Conservation (phyloP, 2,329 filamentous ascomycete species). For the Calonectria ilicicola region DNA sequence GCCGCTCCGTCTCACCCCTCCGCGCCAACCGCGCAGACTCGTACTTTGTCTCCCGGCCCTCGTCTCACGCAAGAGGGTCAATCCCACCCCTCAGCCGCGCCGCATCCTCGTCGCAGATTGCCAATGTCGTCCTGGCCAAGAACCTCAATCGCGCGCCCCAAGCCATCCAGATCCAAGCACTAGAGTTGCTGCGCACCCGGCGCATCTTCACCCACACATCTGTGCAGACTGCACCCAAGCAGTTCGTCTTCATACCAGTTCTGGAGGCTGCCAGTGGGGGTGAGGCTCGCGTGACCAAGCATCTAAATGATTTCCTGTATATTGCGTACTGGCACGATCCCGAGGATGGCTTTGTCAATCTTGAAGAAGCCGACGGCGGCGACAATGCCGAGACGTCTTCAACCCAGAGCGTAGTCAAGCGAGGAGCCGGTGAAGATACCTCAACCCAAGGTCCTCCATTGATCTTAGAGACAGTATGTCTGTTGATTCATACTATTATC, state of each 20-base stretch:
- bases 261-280: constrained; percentile 63
- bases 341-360: constrained; percentile 78
- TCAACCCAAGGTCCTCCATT: constrained; percentile 43
- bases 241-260: constrained; percentile 86
- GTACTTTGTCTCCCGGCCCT: constrained; percentile 45
- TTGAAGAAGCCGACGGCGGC: constrained; percentile 69
- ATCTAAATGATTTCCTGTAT: constrained; percentile 86
- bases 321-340: constrained; percentile 87
- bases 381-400: constrained; percentile 50
- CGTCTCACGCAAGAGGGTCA: constrained; percentile 38
- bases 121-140: constrained; percentile 85
- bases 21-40: constrained; percentile 43
- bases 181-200: constrained; percentile 82
- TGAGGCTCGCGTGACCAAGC: constrained; percentile 61
- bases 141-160: constrained; percentile 81
- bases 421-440: constrained; percentile 37
- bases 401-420: constrained; percentile 60
- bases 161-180: constrained; percentile 83
- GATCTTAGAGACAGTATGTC: constrained; percentile 58
- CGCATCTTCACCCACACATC: constrained; percentile 82
- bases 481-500: not conserved
- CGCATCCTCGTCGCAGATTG: constrained; percentile 62
- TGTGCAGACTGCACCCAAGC: constrained; percentile 79
- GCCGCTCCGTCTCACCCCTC: constrained; percentile 40
- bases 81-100: constrained; percentile 45